Conservation (phyloP, 306 rosid species). For the Lotus japonicus region DNA sequence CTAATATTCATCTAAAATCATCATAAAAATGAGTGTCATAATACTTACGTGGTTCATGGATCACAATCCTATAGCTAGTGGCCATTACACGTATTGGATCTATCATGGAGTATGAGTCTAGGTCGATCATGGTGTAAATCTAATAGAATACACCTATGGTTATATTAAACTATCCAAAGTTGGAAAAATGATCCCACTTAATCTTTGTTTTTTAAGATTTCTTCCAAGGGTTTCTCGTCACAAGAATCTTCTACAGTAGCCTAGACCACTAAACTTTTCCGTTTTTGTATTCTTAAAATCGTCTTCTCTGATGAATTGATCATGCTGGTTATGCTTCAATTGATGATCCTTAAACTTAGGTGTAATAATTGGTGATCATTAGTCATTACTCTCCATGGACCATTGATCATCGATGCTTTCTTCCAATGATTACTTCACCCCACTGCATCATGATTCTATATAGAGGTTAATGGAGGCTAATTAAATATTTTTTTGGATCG, state of each 20-base stretch:
- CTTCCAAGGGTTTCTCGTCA: slow-evolving; percentile 2
- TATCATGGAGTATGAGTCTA: slow-evolving; percentile 11
- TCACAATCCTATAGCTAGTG: not conserved
- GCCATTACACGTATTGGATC: slow-evolving; percentile 16
- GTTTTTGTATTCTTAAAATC: not conserved
- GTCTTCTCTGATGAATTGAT: too few species aligned
- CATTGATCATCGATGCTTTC: slow-evolving; percentile 16
- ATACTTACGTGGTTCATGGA: too few species aligned
- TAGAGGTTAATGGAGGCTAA: slow-evolving; percentile 22
- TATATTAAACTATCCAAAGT: slow-evolving; percentile 5
- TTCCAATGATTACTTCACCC: slow-evolving; percentile 24
- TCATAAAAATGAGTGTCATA: too few species aligned
- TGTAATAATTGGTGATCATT: not conserved
- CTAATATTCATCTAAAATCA: too few species aligned
- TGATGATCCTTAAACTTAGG: slow-evolving; percentile 12
- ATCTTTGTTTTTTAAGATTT: not conserved
- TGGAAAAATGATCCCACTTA: slow-evolving; percentile 21
- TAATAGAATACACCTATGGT: not conserved
- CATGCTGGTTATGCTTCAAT: not conserved
- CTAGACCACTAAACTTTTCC: slow-evolving; percentile 26
- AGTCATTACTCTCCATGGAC: not conserved
- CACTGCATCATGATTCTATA: not conserved
- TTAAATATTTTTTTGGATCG: not conserved
- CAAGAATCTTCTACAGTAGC: slow-evolving; percentile 14
- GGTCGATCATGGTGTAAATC: slow-evolving; percentile 15